These are phyloP conservation scores for Chlamydomonas sp. DNA, from an alignment of 139 green algal genomes.

Conservation along the genomic window DNA sequence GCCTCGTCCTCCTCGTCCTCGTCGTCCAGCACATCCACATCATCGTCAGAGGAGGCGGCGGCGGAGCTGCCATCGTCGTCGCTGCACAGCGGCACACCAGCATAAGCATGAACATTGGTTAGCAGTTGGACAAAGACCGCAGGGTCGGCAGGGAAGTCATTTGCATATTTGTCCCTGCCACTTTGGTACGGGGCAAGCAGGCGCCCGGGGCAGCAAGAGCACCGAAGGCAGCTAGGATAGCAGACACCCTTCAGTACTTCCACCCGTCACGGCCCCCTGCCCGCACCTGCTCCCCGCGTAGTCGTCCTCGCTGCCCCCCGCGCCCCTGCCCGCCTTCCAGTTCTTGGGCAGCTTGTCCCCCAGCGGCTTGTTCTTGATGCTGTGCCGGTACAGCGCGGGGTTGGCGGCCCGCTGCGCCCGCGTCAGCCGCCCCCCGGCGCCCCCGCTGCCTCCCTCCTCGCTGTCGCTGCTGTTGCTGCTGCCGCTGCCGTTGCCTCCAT, in stretches of 20 bases:
- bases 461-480: conserved; percentile 11
- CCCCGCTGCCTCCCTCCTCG: not conserved
- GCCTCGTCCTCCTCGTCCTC: conserved; percentile 7
- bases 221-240: too few relatives aligned
- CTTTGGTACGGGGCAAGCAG: too few relatives aligned
- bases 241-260: too few relatives aligned
- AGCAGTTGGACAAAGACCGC: too few relatives aligned
- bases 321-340: conserved; percentile 5
- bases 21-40: not conserved
- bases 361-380: conserved; percentile 41
- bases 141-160: too few relatives aligned
- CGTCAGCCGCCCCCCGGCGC: too few relatives aligned
- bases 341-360: not conserved
- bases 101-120: too few relatives aligned
- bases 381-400: conserved; percentile 18
- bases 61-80: not conserved
- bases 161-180: too few relatives aligned
- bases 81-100: not conserved
- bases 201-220: too few relatives aligned
- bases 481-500: not conserved
- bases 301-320: not conserved
- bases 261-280: too few relatives aligned
- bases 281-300: not conserved
- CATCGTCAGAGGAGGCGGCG: not conserved
- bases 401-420: not conserved